Percentiles rank a stretch among this genome's conserved stretches.
phyloP scores from a whole-genome alignment of 352 stramenopile species.

The Aphanomyces cochlioides region DNA sequence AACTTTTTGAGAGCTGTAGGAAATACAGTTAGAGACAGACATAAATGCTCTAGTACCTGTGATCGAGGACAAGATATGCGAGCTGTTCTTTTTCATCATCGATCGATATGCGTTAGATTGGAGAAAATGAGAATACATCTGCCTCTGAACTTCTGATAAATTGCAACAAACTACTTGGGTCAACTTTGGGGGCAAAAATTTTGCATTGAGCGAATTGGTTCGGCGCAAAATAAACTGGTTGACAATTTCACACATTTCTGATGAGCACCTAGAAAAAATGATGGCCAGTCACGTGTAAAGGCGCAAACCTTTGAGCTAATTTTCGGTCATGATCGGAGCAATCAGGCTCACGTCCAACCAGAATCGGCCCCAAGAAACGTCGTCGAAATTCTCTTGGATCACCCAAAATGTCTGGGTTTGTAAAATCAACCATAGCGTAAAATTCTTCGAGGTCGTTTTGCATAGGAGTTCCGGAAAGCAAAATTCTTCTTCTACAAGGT shows the following conservation, averaged over 20 bases:
- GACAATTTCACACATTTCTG: constrained; percentile 94
- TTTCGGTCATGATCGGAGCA: constrained; percentile 77
- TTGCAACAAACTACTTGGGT: constrained; percentile 99
- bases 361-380: constrained; percentile 87
- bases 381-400: constrained; percentile 90
- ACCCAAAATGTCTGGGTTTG: constrained; percentile 80
- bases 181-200: constrained; percentile 97
- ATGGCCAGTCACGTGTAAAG: no score
- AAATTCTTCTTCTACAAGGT: constrained; percentile 86
- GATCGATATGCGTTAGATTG: constrained; percentile 93
- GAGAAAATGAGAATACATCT: constrained; percentile 96
- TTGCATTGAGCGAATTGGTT: constrained; percentile 98
- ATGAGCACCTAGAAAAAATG: constrained; percentile 65
- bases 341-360: constrained; percentile 86
- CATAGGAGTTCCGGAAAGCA: constrained; percentile 97
- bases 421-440: constrained; percentile 95
- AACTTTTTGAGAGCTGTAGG: constrained; percentile 91
- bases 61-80: constrained; percentile 81
- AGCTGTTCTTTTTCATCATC: constrained; percentile 94
- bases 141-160: constrained; percentile 92
- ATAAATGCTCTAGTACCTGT: constrained; percentile 34
- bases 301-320: constrained; percentile 45
- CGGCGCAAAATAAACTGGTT: constrained; percentile 98
- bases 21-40: not conserved
- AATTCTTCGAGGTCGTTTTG: constrained; percentile 99